A percentile compares a stretch with the other conserved stretches of the same genome.
Conservation (phyloP, 208 protist genomes). For the Trypanosoma vivax region DNA sequence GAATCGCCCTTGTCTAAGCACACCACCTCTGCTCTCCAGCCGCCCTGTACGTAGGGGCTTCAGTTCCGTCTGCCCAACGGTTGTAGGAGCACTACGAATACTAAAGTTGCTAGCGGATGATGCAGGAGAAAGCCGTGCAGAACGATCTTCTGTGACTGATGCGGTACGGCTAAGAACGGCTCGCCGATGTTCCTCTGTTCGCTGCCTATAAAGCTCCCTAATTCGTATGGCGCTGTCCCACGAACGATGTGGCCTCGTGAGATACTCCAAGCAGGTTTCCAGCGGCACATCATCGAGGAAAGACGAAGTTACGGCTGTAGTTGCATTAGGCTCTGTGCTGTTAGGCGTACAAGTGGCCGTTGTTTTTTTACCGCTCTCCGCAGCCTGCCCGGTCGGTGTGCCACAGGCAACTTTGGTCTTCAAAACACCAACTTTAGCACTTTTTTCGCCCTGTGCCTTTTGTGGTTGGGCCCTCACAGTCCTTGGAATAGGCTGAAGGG, state of each 20-base stretch:
- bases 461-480: too few species aligned
- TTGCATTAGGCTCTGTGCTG: background rate
- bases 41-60: constrained; percentile 20
- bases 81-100: constrained; percentile 32
- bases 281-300: constrained; percentile 64
- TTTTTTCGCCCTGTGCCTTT: too few species aligned
- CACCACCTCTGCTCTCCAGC: constrained; percentile 24
- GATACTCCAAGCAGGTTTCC: constrained; percentile 79
- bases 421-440: too few species aligned
- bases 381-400: too few species aligned
- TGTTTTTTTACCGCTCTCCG: background rate
- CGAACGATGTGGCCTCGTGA: constrained; percentile 80
- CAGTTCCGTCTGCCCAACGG: constrained; percentile 15
- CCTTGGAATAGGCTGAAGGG: too few species aligned
- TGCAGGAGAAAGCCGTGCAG: constrained; percentile 32
- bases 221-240: constrained; percentile 63
- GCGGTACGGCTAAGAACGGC: constrained; percentile 30
- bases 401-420: too few species aligned
- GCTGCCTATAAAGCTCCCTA: constrained; percentile 27
- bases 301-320: constrained; percentile 16
- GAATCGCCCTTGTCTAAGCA: constrained; percentile 2
- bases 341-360: background rate
- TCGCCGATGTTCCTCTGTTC: constrained; percentile 34
- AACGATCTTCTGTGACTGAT: constrained; percentile 26
- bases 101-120: constrained; percentile 16